phyloP scores from a whole-genome alignment of 2,329 filamentous ascomycete species.

The Arthroderma uncinatum region DNA sequence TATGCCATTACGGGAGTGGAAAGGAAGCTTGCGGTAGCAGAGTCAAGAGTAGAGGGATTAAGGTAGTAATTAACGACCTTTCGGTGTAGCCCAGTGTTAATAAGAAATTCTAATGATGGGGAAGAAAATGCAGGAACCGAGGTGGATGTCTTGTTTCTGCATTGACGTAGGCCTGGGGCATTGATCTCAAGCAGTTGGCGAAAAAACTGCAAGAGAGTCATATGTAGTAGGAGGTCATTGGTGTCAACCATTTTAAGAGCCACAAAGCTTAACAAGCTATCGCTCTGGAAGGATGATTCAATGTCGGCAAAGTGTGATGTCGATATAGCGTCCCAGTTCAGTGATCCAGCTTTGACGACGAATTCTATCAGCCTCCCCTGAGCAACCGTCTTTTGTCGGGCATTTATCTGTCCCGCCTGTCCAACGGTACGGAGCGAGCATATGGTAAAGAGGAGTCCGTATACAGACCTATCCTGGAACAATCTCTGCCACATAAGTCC shows the following conservation, averaged over 20 bases:
- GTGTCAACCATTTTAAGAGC: slow-evolving; percentile 46
- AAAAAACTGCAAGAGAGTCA: slow-evolving; percentile 49
- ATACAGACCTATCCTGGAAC: slow-evolving; percentile 50
- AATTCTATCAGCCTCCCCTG: slow-evolving; percentile 51
- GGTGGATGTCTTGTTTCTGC: slow-evolving; percentile 21
- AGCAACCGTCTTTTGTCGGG: slow-evolving; percentile 46
- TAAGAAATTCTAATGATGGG: slow-evolving; percentile 42
- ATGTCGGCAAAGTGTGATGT: slow-evolving; percentile 42
- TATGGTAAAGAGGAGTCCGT: slow-evolving; percentile 45
- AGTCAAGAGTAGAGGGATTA: slow-evolving; percentile 39
- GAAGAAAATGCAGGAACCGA: slow-evolving; percentile 31
- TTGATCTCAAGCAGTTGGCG: slow-evolving; percentile 41
- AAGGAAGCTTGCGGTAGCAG: slow-evolving; percentile 44
- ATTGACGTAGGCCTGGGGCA: slow-evolving; percentile 24
- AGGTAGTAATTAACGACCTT: slow-evolving; percentile 42
- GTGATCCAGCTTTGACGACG: slow-evolving; percentile 41
- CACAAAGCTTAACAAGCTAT: slow-evolving; percentile 45
- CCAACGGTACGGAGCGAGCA: slow-evolving; percentile 37
- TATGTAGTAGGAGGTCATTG: slow-evolving; percentile 49
- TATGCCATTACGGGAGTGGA: slow-evolving; percentile 47
- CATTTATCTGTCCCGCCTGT: slow-evolving; percentile 33
- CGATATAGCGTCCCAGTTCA: slow-evolving; percentile 46
- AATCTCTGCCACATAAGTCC: slow-evolving; percentile 51
- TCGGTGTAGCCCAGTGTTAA: slow-evolving; percentile 41
- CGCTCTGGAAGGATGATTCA: slow-evolving; percentile 35